Base-by-base conservation (phyloP, 495 filamentous ascomycete species). In the Entonaema liquescens region DNA sequence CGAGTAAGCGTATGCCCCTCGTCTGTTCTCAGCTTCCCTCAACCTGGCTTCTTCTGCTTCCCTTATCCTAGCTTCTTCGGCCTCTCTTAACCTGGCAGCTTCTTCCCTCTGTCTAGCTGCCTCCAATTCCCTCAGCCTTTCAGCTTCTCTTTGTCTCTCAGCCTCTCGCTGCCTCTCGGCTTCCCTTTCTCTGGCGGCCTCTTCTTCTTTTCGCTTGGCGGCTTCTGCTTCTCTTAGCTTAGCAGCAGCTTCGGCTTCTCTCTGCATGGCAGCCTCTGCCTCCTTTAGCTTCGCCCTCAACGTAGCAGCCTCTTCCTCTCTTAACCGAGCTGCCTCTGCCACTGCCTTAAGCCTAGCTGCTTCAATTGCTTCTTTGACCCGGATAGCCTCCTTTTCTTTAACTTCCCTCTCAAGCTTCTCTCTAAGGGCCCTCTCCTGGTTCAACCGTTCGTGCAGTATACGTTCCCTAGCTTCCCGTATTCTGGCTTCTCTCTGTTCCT, bases 1-100 rank as follows among this genome's bases (percentile, higher is more conserved):
- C 29, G 83, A 85, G 79, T 79, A 84, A n/a, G 84, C 80, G 44
- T 88, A 86, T 25, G 79, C 78, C 12, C 78, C 77, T 31, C 77
- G 74, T 26, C 77, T 70, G 5, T 5, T 49, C 29, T 70, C 62
- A 1, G 52, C 68, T 36, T 69, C 70, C 29, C 49, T 68, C 7
- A 68, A 59, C 52, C 73, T 70, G 12, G 67, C 68, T 6, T 61
- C 65, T 42, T 80, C 78, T 3, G 67, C 69, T 53, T 81, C 78
- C 61, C 69, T 67, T 15, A 65, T 19, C 35, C 68, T 81, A 19
- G 75, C 75, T 15, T 65, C 74, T 38, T 72, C 72, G 6, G 75
- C 76, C 57, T 77, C 77, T 50, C 65, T 62, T 2, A 17, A 6
- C 28, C 63, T 76, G 17, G 71, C 67, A 15, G 71, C 71, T 19